A percentile compares a stretch with the other conserved stretches of the same genome.
phyloP scores from a whole-genome alignment of 225 moss, liverwort and hornwort genomes.

The Marchantia polymorpha region DNA sequence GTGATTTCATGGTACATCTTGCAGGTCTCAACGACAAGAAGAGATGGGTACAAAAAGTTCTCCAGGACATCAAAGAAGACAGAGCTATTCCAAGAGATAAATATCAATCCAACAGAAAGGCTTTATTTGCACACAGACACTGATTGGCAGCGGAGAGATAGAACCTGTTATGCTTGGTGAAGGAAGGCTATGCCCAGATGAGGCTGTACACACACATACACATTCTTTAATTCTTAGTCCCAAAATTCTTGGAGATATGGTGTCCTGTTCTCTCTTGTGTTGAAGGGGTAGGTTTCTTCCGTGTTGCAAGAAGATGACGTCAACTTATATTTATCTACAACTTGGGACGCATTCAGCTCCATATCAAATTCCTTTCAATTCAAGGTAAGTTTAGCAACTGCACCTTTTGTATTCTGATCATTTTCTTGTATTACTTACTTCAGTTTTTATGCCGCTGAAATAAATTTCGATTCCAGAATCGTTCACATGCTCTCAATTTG shows the following conservation, averaged over 20 bases:
- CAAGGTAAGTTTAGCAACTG: conserved; percentile 2
- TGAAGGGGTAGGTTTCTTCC: conserved; percentile 41
- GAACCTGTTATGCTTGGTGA: conserved; percentile 30
- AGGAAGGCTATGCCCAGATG: conserved; percentile 24
- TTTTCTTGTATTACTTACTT: not conserved
- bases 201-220: conserved; percentile 26
- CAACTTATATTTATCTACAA: conserved; percentile 25
- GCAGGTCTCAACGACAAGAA: conserved; percentile 94
- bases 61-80: conserved; percentile 40
- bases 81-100: conserved; percentile 2
- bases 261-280: conserved; percentile 36
- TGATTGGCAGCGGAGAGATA: conserved; percentile 22
- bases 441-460: not conserved
- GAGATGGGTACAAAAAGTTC: conserved; percentile 63
- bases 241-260: conserved; percentile 45
- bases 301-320: conserved; percentile 43
- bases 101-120: conserved; percentile 24
- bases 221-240: conserved; percentile 46
- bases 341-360: conserved; percentile 17
- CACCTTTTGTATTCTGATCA: too few relatives aligned
- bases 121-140: conserved; percentile 35
- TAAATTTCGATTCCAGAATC: not conserved
- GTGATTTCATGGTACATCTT: conserved; percentile 98
- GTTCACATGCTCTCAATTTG: not conserved
- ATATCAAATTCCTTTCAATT: conserved; percentile 7